Conservation (phyloP, 2,329 filamentous ascomycete genomes). For the Exserohilum turcica region DNA sequence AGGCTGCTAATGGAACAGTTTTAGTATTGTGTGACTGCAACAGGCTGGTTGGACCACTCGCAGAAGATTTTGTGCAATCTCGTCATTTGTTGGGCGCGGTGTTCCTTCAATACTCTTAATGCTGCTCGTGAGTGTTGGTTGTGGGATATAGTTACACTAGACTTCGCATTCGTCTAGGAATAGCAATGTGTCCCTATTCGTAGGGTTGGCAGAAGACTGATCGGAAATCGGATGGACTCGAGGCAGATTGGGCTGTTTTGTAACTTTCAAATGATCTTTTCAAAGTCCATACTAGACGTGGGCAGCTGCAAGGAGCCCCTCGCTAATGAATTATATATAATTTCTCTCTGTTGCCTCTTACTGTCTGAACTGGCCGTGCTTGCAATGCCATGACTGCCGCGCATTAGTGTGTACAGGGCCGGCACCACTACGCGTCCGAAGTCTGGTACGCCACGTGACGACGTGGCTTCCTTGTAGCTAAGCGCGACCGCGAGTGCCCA, state of each 20-base stretch:
- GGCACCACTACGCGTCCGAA: not conserved
- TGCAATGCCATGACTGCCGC: too few species aligned
- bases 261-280: slow-evolving; percentile 8
- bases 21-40: not conserved
- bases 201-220: slow-evolving; percentile 1
- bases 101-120: slow-evolving; percentile 3
- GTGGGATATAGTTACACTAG: slow-evolving; percentile 1
- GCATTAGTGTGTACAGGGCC: not conserved
- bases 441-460: slow-evolving; percentile 9
- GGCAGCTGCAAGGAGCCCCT: slow-evolving; percentile 1
- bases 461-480: slow-evolving; percentile 7
- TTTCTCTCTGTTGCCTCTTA: not conserved
- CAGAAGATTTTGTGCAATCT: not conserved
- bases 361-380: not conserved
- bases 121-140: slow-evolving; percentile 3
- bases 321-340: slow-evolving; percentile 7
- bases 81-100: slow-evolving; percentile 4
- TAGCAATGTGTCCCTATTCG: not conserved
- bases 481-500: slow-evolving; percentile 5
- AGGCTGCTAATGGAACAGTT: not conserved
- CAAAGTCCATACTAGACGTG: not conserved
- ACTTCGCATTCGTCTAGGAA: not conserved
- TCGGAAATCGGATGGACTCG: not conserved
- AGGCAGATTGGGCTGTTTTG: slow-evolving; percentile 10
- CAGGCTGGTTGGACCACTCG: not conserved